Evolutionary conservation across 768 basidiomycete species (phyloP), one percentile per base, ranked within the genome.

Genomic region (Dioszegia hungarica): DNA sequence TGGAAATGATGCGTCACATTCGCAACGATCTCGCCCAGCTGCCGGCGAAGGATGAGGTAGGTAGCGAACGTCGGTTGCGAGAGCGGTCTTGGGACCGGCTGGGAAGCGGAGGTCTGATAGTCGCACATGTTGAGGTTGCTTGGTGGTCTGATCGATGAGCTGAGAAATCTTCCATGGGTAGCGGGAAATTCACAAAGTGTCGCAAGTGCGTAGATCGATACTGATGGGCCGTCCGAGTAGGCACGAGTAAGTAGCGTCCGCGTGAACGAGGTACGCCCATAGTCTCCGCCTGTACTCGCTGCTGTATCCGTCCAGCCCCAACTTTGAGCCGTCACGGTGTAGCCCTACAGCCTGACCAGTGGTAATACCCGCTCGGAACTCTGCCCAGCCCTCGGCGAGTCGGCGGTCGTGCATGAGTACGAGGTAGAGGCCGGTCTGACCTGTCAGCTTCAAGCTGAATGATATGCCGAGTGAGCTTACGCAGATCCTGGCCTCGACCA

Each of bases 361-460:
- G 55, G 90, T 79, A 9, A 95, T 86, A 45, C 89, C 90, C 9
- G 91, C 89, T 41, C 91, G 91, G 25, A 95, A 79, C 67, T 93
- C 90, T 72, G 88, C 89, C 90, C 92, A 95, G 66, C 90, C 90
- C 78, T 93, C 92, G 12, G 90, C 91, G 51, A 93, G 88, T 46
- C 74, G 67, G 36, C 74, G 54, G 46, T 75, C 74, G 47, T 75
- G 74, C 37, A 75, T 73, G 50, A 75, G 50, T 14, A 82, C 78
- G 47, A 84, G 70, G 66, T 83, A 82, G 54, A 87, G 79, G 57
- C 90, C 89, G 41, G 83, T 83, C 83, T 85, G 63, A n/a, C 25
- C n/a, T n/a, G 45, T 59, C 20, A 56, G 57, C 52, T 40, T 4
- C 15, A 17, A 14, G 22, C 14, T 17, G 5, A 5, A 9, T 27